These are phyloP conservation scores for Dryas integrifolia DNA, from an alignment of 331 rosid species.

Conservation along the genomic window DNA sequence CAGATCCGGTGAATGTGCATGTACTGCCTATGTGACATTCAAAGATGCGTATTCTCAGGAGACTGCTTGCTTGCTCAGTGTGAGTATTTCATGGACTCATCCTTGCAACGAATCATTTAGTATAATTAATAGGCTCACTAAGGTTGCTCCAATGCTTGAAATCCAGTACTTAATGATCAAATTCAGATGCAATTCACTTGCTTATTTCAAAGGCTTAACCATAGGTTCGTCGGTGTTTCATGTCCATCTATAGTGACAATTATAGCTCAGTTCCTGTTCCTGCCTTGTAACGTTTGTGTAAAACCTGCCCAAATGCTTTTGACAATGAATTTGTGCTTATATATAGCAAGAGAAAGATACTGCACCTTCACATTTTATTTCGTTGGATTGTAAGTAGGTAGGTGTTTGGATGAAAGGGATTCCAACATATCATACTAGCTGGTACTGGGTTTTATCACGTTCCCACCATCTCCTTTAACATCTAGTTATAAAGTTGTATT, in stretches of 20 bases:
- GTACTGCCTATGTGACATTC: conserved; percentile 83
- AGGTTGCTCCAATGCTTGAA: not conserved
- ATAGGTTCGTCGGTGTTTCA: too few relatives aligned
- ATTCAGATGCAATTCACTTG: not conserved
- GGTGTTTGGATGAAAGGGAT: not conserved
- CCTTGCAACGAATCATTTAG: not conserved
- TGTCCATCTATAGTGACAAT: not conserved
- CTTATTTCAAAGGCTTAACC: not conserved
- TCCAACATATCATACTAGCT: not conserved
- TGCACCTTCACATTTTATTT: not conserved
- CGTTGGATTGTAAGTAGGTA: not conserved
- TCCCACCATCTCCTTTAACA: not conserved
- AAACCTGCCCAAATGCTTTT: conserved; percentile 3
- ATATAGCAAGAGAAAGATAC: not conserved
- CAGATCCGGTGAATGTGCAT: conserved; percentile 78
- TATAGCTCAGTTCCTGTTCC: not conserved
- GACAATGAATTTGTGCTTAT: not conserved
- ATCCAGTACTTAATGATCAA: not conserved
- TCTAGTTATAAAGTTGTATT: not conserved
- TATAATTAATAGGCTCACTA: not conserved
- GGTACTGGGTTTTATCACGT: not conserved
- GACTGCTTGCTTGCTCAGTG: conserved; percentile 95
- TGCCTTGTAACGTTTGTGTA: not conserved
- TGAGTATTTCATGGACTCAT: conserved; percentile 39
- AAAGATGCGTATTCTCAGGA: conserved; percentile 82